These are phyloP conservation scores for Colletotrichum tabaci DNA, from an alignment of 2,329 filamentous ascomycete genomes.

Conservation along the genomic window DNA sequence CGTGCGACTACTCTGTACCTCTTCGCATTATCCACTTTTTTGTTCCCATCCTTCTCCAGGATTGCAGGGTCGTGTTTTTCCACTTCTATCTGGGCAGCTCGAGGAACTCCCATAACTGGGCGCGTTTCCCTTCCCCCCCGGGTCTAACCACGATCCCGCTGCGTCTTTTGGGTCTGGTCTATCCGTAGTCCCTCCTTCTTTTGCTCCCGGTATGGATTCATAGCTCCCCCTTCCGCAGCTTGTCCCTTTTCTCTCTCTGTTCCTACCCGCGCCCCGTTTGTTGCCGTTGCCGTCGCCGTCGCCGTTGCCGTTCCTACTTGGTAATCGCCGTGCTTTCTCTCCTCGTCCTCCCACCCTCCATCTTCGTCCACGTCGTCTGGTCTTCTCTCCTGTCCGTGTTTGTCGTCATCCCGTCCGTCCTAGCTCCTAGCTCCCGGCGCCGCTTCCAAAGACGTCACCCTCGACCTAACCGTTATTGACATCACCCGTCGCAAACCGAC, in stretches of 20 bases:
- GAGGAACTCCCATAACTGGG: slow-evolving; percentile 23
- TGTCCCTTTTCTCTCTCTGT: not conserved
- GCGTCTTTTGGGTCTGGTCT: slow-evolving; percentile 4
- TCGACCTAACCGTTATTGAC: slow-evolving; percentile 3
- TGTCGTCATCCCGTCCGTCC: slow-evolving; percentile 1
- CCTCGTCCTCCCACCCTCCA: not conserved
- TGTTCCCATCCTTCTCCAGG: not conserved
- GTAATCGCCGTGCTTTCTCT: not conserved
- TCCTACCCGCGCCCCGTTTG: not conserved
- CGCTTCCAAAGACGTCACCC: slow-evolving; percentile 30
- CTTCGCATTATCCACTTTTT: slow-evolving; percentile 22
- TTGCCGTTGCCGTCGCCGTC: not conserved
- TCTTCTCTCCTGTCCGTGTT: slow-evolving; percentile 11
- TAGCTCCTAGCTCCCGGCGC: slow-evolving; percentile 27
- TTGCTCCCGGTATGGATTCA: slow-evolving; percentile 21
- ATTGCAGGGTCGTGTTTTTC: not conserved
- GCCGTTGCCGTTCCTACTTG: not conserved
- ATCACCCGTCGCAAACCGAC: slow-evolving; percentile 35
- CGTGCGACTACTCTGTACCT: not conserved
- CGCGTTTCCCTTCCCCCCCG: slow-evolving; percentile 11
- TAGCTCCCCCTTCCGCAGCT: slow-evolving; percentile 22
- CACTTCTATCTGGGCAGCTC: not conserved
- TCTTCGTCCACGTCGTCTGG: slow-evolving; percentile 5
- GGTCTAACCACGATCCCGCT: not conserved
- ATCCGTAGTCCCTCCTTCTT: not conserved